Evolutionary conservation across 371 early-diverging fungal genomes (phyloP).

Genomic region (Apophysomyces variabilis): DNA sequence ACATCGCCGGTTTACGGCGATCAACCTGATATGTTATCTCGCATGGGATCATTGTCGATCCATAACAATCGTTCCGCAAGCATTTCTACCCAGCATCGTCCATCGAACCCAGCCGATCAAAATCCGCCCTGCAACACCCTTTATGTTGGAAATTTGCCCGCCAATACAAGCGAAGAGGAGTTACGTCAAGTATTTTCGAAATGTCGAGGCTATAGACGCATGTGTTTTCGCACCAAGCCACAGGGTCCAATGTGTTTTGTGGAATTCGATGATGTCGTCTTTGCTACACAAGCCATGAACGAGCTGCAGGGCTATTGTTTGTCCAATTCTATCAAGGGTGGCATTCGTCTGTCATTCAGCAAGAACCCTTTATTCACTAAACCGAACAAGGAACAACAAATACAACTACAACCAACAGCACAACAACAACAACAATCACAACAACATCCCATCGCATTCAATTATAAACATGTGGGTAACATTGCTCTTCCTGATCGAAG

Average conservation of each 20-base stretch:
- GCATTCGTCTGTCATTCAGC: conserved; percentile 87
- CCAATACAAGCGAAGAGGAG: conserved; percentile 81
- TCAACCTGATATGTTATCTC: conserved; percentile 1
- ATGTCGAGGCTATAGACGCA: conserved; percentile 79
- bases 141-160: conserved; percentile 88
- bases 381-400: conserved; percentile 19
- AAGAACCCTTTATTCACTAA: conserved; percentile 80
- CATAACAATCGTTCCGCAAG: conserved; percentile 22
- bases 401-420: not conserved
- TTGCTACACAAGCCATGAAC: conserved; percentile 80
- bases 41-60: conserved; percentile 23
- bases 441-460: too few species aligned
- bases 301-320: conserved; percentile 74
- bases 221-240: conserved; percentile 78
- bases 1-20: conserved; percentile 22
- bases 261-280: conserved; percentile 85
- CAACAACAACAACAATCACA: too few species aligned
- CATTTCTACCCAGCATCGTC: conserved; percentile 22
- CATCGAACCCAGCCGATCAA: conserved; percentile 72
- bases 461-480: conserved; percentile 7
- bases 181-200: conserved; percentile 72
- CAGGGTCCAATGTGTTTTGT: conserved; percentile 90
- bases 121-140: conserved; percentile 94
- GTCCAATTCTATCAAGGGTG: conserved; percentile 82
- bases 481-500: conserved; percentile 7